Evolutionary conservation across 176 grass and related monocot species (phyloP).

Genomic region (Triticum aestivum): IWGSC_CS_RefSeq_v2.1 NC_057795.1:396399737-396400236

Average conservation of each 20-base stretch:
- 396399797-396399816: conserved; percentile 25
- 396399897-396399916: conserved; percentile 17
- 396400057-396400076: not conserved
- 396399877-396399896: conserved; percentile 16
- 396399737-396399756: conserved; percentile 50
- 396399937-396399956: not conserved
- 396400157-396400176: not conserved
- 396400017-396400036: not conserved
- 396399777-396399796: conserved; percentile 17
- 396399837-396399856: conserved; percentile 22
- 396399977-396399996: not conserved
- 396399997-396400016: conserved; percentile 16
- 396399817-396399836: conserved; percentile 11
- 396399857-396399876: conserved; percentile 33
- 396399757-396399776: conserved; percentile 43
- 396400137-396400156: not conserved
- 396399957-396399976: not conserved
- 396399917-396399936: not conserved
- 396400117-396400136: not conserved
- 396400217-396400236: not conserved
- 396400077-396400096: not conserved
- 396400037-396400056: not conserved
- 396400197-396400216: not conserved
- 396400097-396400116: not conserved
- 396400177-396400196: not conserved